Base-by-base conservation (phyloP, 1,139 yeast species). In the Suhomyces bokatorum region DNA sequence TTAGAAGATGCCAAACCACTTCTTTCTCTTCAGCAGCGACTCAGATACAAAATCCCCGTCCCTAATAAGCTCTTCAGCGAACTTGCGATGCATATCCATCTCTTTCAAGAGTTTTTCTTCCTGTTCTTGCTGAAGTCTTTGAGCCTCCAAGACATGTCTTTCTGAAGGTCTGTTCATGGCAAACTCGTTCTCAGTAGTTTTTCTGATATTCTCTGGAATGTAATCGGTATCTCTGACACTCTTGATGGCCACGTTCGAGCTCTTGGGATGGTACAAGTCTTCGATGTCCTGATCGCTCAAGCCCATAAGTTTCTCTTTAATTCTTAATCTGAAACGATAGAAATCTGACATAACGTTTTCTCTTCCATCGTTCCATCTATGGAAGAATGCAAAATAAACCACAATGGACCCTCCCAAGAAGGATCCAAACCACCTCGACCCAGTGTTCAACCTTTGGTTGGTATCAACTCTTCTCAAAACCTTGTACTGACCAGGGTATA, bases 321-420 rank as follows among this genome's bases (percentile, higher is more conserved):
- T 45, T 32, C 75, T 64, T 40, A 87, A 72, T 51, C 88, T 81
- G 32, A 73, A 65, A 43, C 93, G 64, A 60, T 87, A 82, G 42
- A 87, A 81, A 40, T 77, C 81, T 11, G 87, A 76, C 63, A 87
- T 83, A 4, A 86, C 81, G 56, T 87, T 84, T 51, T 87, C 95
- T 54, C 80, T 78, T 8, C 91, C 91, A 46, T 87, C 95, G 59
- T 88, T 87, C 96, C 96, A 87, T 45, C 91, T 71, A 60, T 84
- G 79, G 64, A 87, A 83, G 59, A 87, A 87, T 8, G 85, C 77
- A 32, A 83, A 84, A 58, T 80, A 84, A 2, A 78, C 59, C 24
- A 77, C 64, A 8, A 82, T 63, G 0, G 78, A 70, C 17, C 72
- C 68, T 6, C 77, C 73, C 16, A 80, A 53, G 11, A 77, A 59